A percentile compares a stretch with the other conserved stretches of the same genome.
Evolutionary conservation across 2,329 filamentous ascomycete genomes (phyloP).

Genomic region (Zymoseptoria pseudotritici): DNA sequence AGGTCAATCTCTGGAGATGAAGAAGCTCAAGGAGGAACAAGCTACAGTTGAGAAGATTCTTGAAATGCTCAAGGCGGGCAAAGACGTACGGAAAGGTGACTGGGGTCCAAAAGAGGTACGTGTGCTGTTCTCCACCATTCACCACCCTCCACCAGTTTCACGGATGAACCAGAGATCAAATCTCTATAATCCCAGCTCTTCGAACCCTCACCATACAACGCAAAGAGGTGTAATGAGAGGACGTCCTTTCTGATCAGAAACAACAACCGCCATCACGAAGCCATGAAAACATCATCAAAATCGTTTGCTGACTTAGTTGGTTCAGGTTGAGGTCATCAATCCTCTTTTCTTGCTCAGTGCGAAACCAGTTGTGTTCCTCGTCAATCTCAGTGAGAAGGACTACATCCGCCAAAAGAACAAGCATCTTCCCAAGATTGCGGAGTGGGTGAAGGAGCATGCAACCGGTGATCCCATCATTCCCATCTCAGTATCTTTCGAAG

Average conservation of each 20-base stretch:
- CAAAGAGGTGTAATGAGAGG: conserved; percentile 83
- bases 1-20: conserved; percentile 93
- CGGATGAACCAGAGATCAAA: conserved; percentile 98
- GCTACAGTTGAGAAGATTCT: conserved; percentile 88
- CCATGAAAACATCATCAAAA: not conserved
- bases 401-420: conserved; percentile 99
- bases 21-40: conserved; percentile 92
- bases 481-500: conserved; percentile 86
- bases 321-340: conserved; percentile 93
- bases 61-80: conserved; percentile 73
- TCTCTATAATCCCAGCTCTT: conserved; percentile 99
- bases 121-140: conserved; percentile 22
- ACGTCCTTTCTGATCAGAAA: conserved; percentile 45
- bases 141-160: conserved; percentile 36
- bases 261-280: not conserved
- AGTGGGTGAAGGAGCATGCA: conserved; percentile 92
- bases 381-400: conserved; percentile 95
- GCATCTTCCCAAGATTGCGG: conserved; percentile 84
- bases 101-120: conserved; percentile 95
- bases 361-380: conserved; percentile 93
- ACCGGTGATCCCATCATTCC: conserved; percentile 84
- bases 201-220: conserved; percentile 73
- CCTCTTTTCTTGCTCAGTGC: conserved; percentile 89
- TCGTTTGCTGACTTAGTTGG: conserved; percentile 1
- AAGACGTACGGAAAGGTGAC: conserved; percentile 83